These are phyloP conservation scores for Paraconiothyrium sp. DNA, from an alignment of 2,329 filamentous ascomycete species.

Conservation along the genomic window DNA sequence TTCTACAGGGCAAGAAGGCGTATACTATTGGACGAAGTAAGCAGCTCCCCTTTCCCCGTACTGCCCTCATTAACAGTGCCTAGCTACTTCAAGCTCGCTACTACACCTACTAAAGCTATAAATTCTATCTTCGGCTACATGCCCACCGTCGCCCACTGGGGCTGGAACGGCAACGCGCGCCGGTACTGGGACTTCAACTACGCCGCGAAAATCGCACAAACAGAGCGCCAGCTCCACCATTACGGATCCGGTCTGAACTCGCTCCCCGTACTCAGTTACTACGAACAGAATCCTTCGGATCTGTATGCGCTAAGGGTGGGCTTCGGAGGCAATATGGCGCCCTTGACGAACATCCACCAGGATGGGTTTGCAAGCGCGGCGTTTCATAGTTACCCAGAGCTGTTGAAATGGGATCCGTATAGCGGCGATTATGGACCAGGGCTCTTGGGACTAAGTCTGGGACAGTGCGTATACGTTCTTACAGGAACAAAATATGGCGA, in stretches of 20 bases:
- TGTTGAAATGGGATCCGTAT: constrained; percentile 65
- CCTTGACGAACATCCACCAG: constrained; percentile 64
- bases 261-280: constrained; percentile 63
- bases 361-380: constrained; percentile 65
- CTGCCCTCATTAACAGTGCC: neutral
- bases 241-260: constrained; percentile 69
- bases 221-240: constrained; percentile 66
- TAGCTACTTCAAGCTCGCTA: constrained; percentile 59
- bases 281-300: constrained; percentile 57
- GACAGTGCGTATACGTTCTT: constrained; percentile 61
- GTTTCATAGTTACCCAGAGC: constrained; percentile 67
- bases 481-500: constrained; percentile 57
- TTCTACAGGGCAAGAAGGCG: constrained; percentile 68
- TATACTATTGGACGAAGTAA: constrained; percentile 65
- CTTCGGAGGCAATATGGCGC: constrained; percentile 63
- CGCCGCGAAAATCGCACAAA: constrained; percentile 53
- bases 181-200: constrained; percentile 69
- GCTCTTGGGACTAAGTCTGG: constrained; percentile 63
- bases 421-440: constrained; percentile 67
- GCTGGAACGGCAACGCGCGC: constrained; percentile 69
- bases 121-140: constrained; percentile 66
- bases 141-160: constrained; percentile 69
- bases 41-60: neutral
- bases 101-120: constrained; percentile 62
- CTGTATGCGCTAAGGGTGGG: constrained; percentile 63